Evolutionary conservation across 2,329 filamentous ascomycete species (phyloP), one percentile per base, ranked within the genome.

Genomic region (Fonsecaea pedrosoi): DNA sequence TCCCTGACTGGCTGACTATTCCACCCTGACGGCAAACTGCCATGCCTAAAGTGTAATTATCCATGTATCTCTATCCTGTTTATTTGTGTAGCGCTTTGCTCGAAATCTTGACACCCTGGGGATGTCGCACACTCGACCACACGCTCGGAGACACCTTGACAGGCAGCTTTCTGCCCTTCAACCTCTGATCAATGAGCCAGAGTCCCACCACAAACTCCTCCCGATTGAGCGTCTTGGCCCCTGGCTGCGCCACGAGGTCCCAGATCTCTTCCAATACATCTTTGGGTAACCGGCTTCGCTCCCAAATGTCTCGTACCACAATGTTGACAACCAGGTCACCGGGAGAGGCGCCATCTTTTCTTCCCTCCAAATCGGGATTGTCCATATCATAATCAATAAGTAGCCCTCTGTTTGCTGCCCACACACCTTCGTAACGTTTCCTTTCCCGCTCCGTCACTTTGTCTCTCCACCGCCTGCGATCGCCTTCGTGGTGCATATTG

Each of bases 121-220:
- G 71, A 70, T 79, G 75, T 61, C 76, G 74, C 13, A 82, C 80
- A 64, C 81, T 83, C 40, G 76, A 76, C 82, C 82, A 84, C 10
- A 84, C 78, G 68, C 80, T 83, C 34, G 80, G 76, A 9, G 80
- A 79, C 4, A 84, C 80, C 60, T 77, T 78, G 9, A 74, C 71
- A 1, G 82, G 82, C 45, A 83, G 73, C 69, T 83, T 83, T 54
- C 79, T 78, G 4, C 82, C 82, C 69, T 79, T 81, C 54, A 84
- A 69, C 66, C 77, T 75, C 72, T 83, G 80, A 71, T 84, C 82
- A 62, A 84, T 82, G 64, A 84, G 73, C 82, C 82, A 84, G 75
- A 83, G 78, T 30, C 82, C 82, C 48, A 83, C 81, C 57, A 83
- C 80, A 62, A 84, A 84, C 72, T 83, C 81, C 58, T 82, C 81